Evolutionary conservation across 169 alveolate genomes (phyloP), one percentile per base, ranked within the genome.

Genomic region (Plasmodium gallinaceum): DNA sequence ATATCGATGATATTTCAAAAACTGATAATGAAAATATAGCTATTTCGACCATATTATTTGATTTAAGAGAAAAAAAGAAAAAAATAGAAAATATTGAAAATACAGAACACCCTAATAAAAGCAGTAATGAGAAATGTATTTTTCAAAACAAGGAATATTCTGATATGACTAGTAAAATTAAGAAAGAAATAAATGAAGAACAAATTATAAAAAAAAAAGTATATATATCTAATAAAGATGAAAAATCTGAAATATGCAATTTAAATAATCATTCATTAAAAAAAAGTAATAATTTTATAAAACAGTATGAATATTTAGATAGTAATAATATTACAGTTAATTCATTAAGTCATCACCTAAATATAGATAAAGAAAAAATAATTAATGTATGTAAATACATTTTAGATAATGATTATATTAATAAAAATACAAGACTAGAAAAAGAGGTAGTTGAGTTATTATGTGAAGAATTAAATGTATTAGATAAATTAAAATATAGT

Each of bases 401-500:
- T 62, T 95, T 96, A 75, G 97, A 96, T 9, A 97, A 97, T 58
- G 95, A 97, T 22, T 96, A 96, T 70, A 96, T 97, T 16, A 97
- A 98, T 0, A 94, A 97, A 12, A 94, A 96, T 88, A 97, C 95
- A 88, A 93, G 98, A 32, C 3, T 83, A 46, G 87, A 60, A 24
- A 60, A 69, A 8, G 83, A 83, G 68, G 92, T 87, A 24, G 85
- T 74, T 24, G 88, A 88, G 45, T 52, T 88, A 48, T 78, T 97
- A 96, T 88, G 98, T 95, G 93, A 97, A 96, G 94, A 97, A 95
- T 20, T 97, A 98, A 98, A 92, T 96, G 16, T 88, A 97, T 80
- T 95, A 98, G 88, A 95, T 96, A 62, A 89, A 93, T 87, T 98
- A 97, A 26, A 95, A 54, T 94, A 95, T 72, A 88, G 98, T 73